Evolutionary conservation across 2,329 filamentous ascomycete genomes (phyloP), one percentile per base, ranked within the genome.

Genomic region (Seiridium cupressi): DNA sequence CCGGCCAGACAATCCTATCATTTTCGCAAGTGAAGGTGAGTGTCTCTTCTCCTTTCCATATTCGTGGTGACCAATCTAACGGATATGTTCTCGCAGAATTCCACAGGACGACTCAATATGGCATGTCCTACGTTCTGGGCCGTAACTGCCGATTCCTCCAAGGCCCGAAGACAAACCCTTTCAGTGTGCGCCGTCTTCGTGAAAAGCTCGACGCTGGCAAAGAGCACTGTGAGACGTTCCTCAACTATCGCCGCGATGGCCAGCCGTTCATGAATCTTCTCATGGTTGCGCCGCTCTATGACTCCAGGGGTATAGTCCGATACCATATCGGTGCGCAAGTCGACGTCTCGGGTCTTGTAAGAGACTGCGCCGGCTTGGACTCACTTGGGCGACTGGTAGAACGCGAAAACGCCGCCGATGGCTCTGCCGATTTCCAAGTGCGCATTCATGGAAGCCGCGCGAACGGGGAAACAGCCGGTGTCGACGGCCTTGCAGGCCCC

Each of bases 101-200:
- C 66, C 84, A 91, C 65, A 81, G 84, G 53, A 90, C 88, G 4
- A 92, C 89, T 0, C 88, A 92, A 64, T 93, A 92, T 68, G 89
- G 89, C 3, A 86, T 90, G 75, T 82, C 81, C 59, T 91, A 93
- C 69, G 84, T 87, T 3, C 83, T 93, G 18, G 90, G 90, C 0
- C 85, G 89, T 38, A 93, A 93, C 64, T 93, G 90, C 66, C 85
- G 90, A 6, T 93, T 93, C 67, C 81, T 93, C 1, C 90, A 93
- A 71, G 90, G 91, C 0, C 89, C 89, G 0, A 84, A 84, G 66
- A 92, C 90, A 5, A 89, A 89, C 64, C 79, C 78, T 0, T 81
- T 83, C 62, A 89, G 86, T 55, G 79, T 90, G 0, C 74, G 79
- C 58, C 80, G 91, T 57, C 77, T 93, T 9, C 79, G 83, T 38